Conservation (phyloP, 495 filamentous ascomycete genomes). For the Podospora pseudocomata region DNA sequence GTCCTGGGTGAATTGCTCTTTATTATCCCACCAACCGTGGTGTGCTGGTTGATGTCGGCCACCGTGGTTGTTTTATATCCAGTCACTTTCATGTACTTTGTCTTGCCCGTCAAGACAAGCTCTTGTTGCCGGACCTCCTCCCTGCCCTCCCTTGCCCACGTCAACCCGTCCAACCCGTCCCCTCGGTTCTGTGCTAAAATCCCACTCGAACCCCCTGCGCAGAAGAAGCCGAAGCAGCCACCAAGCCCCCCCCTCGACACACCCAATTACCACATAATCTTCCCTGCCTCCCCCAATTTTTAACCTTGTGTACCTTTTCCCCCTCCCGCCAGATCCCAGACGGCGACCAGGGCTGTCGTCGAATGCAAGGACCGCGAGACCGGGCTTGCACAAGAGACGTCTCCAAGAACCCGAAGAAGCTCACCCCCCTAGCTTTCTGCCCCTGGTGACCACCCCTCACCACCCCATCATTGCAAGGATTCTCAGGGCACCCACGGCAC, state of each 20-base stretch:
- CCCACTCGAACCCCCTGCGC: conserved; percentile 21
- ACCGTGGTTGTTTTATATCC: too few relatives aligned
- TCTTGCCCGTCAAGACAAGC: background rate
- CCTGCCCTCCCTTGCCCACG: conserved; percentile 25
- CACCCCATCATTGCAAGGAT: conserved; percentile 19
- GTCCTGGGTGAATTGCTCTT: conserved; percentile 11
- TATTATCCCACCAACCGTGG: conserved; percentile 24
- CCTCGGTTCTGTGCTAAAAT: conserved; percentile 30
- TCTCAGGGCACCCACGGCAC: background rate
- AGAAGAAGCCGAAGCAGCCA: conserved; percentile 28
- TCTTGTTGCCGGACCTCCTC: conserved; percentile 17
- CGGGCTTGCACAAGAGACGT: conserved; percentile 19
- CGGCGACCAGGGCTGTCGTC: conserved; percentile 24
- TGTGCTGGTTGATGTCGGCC: background rate
- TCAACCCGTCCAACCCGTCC: conserved; percentile 18
- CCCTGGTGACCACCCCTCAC: conserved; percentile 8
- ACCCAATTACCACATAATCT: conserved; percentile 27
- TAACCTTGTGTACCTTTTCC: conserved; percentile 26
- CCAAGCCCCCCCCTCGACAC: conserved; percentile 20
- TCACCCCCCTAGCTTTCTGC: conserved; percentile 16
- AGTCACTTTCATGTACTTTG: too few relatives aligned
- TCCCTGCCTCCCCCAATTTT: conserved; percentile 25
- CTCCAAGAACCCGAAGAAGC: conserved; percentile 17
- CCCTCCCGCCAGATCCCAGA: conserved; percentile 29
- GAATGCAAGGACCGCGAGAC: conserved; percentile 25